Conservation (phyloP, 192 early-diverging fungal genomes). For the Entomortierella parvispora region DNA sequence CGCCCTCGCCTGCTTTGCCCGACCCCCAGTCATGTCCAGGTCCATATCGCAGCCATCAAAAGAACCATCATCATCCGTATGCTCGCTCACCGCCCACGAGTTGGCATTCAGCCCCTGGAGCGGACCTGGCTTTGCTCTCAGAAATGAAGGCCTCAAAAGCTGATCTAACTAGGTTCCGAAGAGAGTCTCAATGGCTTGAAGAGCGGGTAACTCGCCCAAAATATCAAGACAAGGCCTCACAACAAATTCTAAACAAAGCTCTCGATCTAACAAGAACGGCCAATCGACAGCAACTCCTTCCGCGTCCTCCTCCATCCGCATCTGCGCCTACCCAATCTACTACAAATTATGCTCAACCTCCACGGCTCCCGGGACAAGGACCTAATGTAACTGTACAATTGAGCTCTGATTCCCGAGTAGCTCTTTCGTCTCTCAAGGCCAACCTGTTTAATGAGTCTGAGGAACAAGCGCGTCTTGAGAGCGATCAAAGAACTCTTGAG, state of each 20-base stretch:
- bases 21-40: too few species aligned
- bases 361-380: not conserved
- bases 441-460: conserved; percentile 22
- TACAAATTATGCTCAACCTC: not conserved
- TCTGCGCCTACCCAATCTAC: not conserved
- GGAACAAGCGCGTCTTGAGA: conserved; percentile 32
- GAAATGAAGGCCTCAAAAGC: conserved; percentile 39
- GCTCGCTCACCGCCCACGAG: not conserved
- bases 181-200: conserved; percentile 40
- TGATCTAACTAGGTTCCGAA: conserved; percentile 36
- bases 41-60: too few species aligned
- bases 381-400: conserved; percentile 8
- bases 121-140: conserved; percentile 39
- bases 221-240: conserved; percentile 7
- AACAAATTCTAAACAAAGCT: conserved; percentile 28
- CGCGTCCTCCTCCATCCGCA: not conserved
- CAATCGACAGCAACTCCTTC: not conserved
- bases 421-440: conserved; percentile 32
- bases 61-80: too few species aligned
- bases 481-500: conserved; percentile 19
- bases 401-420: conserved; percentile 37
- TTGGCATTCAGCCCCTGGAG: conserved; percentile 33
- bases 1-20: too few species aligned
- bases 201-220: conserved; percentile 25
- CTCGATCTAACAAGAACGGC: conserved; percentile 24